A percentile compares a stretch with the other conserved stretches of the same genome.
phyloP scores from a whole-genome alignment of 176 grass and related monocot species.

The Zoysia pacifica region DNA sequence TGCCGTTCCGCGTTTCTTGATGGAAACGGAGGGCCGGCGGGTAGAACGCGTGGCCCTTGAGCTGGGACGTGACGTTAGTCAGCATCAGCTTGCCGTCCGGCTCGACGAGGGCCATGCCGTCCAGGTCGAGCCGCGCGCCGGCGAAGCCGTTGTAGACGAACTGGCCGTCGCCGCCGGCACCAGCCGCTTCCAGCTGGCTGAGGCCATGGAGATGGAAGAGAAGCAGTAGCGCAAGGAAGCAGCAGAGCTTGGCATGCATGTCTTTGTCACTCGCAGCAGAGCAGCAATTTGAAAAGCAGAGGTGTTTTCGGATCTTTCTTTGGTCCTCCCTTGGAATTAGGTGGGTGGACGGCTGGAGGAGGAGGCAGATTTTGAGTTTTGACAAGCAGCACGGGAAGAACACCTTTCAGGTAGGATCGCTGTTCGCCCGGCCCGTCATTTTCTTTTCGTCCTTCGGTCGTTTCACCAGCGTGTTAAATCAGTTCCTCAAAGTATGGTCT shows the following conservation, averaged over 20 bases:
- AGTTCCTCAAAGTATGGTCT: no score
- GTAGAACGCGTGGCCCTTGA: constrained; percentile 39
- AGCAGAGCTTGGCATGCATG: constrained; percentile 15
- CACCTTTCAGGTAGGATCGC: constrained; percentile 8
- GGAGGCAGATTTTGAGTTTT: not conserved
- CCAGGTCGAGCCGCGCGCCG: constrained; percentile 23
- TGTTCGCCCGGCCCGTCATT: no score
- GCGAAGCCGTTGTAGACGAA: constrained; percentile 38
- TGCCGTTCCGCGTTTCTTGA: not conserved
- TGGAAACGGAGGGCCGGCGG: constrained; percentile 30
- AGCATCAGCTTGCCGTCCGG: constrained; percentile 35
- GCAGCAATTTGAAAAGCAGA: not conserved
- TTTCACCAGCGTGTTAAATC: no score
- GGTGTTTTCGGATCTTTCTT: not conserved
- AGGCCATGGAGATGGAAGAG: constrained; percentile 1
- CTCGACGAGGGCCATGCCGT: constrained; percentile 40
- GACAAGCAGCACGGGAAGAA: not conserved
- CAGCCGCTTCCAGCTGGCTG: not conserved
- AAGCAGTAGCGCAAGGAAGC: constrained; percentile 4
- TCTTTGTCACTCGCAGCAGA: not conserved
- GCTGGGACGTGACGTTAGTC: constrained; percentile 43
- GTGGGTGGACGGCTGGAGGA: not conserved
- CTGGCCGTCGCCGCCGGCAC: not conserved
- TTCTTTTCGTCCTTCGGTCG: not conserved
- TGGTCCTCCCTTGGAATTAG: no score